Base-by-base conservation (phyloP, 164 flowering plant genomes). In the Tetracentron sinense region DNA sequence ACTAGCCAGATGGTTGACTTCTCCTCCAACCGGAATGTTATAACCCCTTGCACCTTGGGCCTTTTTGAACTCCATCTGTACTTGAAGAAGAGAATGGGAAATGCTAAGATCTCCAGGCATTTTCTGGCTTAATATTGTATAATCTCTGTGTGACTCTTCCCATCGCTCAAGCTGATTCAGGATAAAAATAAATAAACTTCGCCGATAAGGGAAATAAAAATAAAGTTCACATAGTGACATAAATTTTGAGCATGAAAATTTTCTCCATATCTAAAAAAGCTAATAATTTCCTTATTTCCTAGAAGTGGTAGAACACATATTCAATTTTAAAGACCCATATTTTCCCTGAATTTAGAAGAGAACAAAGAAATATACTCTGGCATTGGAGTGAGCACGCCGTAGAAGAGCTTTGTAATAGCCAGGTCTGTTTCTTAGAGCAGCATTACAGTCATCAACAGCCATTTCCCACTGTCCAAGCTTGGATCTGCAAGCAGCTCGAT, bases 401-500 rank as follows among this genome's bases (percentile, higher is more conserved):
- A 89, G 70, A 51, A 85, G 78, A 6, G 96, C 96, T 61, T 89
- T 89, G 60, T 60, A 51, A 61, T 81, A 87, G 15, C 70, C 61
- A 0, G 89, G 85, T 0, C 88, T 82, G 7, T 78, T 58, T 10
- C 54, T 72, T 0, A 89, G 78, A 1, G 96, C 96, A 20, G 80
- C 72, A 21, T 51, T 78, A 77, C 96, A 89, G 60, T 89, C 96
- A 72, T 87, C 85, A 5, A 79, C 58, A 1, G 90, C 86, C 42
- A 74, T 80, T 53, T 87, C 89, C 52, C 61, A 73, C 58, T 82
- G 88, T 12, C 83, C 82, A 6, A 87, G 80, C 65, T 81, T 85
- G 31, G 83, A 69, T 48, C 82, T 62, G 57, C 88, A 87, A 15
- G 93, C 87, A 2, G 91, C 96, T 52, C 91, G 69, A 64, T 89